These are phyloP conservation scores for Paxillus rubicundulus DNA, from an alignment of 768 basidiomycete species.

Conservation along the genomic window DNA sequence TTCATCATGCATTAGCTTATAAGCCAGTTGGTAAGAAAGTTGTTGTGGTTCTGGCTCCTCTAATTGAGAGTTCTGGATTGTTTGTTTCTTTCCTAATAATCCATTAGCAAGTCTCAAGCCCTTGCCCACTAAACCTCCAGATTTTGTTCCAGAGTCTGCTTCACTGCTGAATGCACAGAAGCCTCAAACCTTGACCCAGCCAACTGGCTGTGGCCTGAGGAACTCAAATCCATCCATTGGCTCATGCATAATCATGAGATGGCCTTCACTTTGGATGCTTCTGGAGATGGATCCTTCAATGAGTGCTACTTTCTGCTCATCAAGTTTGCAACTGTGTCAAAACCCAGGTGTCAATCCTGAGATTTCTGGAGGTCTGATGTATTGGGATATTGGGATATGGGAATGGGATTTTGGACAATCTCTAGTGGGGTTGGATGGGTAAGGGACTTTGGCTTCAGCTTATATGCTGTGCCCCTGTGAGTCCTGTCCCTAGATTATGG, in stretches of 20 bases:
- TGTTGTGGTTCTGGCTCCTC: not conserved
- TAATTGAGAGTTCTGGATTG: not conserved
- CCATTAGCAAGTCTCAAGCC: not conserved
- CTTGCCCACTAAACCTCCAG: not conserved
- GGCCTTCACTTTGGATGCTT: conserved; percentile 39
- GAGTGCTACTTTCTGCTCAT: conserved; percentile 33
- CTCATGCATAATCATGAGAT: conserved; percentile 13
- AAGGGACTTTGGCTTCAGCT: too few relatives aligned
- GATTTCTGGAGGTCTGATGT: too few relatives aligned
- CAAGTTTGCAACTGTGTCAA: conserved; percentile 29
- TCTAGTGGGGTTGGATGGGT: too few relatives aligned
- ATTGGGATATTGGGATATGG: too few relatives aligned
- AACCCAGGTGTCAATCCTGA: too few relatives aligned
- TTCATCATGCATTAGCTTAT: too few relatives aligned
- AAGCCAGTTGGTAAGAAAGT: not conserved
- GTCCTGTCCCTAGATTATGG: too few relatives aligned
- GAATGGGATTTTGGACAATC: too few relatives aligned
- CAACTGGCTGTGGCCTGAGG: not conserved
- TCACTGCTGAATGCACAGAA: not conserved
- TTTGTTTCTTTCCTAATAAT: not conserved
- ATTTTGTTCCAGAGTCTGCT: not conserved
- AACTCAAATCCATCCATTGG: not conserved
- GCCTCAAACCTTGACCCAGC: not conserved
- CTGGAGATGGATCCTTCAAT: conserved; percentile 32
- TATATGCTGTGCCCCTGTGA: too few relatives aligned